These are phyloP conservation scores for Fistulifera solaris DNA, from an alignment of 108 stramenopile species.

Conservation along the genomic window DNA sequence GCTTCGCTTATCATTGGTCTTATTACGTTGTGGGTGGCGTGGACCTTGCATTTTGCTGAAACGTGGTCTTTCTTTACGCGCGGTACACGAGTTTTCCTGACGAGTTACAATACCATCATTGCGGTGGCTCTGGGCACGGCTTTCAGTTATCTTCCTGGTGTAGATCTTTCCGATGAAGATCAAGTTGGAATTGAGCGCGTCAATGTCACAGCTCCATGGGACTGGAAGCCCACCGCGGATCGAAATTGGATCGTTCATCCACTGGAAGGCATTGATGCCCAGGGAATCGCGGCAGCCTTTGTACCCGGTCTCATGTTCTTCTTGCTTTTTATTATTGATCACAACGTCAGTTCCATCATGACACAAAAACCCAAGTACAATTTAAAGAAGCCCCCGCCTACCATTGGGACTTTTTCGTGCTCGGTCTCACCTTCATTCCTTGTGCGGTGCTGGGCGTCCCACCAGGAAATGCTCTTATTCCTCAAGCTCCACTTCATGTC, in stretches of 20 bases:
- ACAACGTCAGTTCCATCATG: constrained; percentile 46
- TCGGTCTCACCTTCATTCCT: constrained; percentile 43
- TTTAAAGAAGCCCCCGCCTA: constrained; percentile 42
- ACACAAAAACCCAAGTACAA: constrained; percentile 40
- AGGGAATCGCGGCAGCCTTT: constrained; percentile 39
- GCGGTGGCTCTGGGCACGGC: constrained; percentile 32
- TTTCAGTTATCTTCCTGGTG: constrained; percentile 33
- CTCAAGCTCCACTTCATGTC: constrained; percentile 50
- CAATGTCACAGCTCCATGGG: constrained; percentile 27
- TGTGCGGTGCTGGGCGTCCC: constrained; percentile 48
- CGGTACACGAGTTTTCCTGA: constrained; percentile 21
- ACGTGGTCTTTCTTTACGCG: constrained; percentile 28
- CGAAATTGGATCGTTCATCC: constrained; percentile 32
- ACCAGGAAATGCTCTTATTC: constrained; percentile 46
- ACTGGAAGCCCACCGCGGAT: constrained; percentile 45
- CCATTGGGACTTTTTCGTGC: constrained; percentile 55
- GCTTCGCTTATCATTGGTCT: constrained; percentile 30
- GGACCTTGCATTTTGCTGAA: constrained; percentile 39
- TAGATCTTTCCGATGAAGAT: constrained; percentile 21
- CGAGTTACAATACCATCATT: constrained; percentile 41
- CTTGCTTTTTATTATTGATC: constrained; percentile 53
- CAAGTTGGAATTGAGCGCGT: constrained; percentile 22
- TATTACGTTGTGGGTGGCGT: constrained; percentile 23
- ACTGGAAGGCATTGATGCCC: constrained; percentile 21
- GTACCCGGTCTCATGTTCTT: constrained; percentile 53